Base-by-base conservation (phyloP, 2,329 filamentous ascomycete species). In the Botrytis porri region DNA sequence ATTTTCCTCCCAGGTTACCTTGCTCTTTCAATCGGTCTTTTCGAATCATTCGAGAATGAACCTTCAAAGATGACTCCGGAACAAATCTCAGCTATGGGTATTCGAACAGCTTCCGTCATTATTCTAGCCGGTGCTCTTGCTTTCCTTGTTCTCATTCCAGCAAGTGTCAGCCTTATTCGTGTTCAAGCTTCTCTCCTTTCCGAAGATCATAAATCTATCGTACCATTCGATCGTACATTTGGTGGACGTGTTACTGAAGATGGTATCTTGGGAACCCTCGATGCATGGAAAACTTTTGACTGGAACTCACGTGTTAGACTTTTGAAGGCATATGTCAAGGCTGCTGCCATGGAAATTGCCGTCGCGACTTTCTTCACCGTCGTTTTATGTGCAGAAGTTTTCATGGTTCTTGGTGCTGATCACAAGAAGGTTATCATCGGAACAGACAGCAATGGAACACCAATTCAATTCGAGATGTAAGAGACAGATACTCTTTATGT, bases 181-280 rank as follows among this genome's bases (percentile, higher is more conserved):
- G 90, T 97, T 51, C 94, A 97, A 81, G 94, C 95, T 10, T 95
- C 93, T 66, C 89, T 97, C 77, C 89, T 98, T 4, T 89, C 94
- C 0, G 91, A 93, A 74, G 90, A 93, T 29, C 88, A 94, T 77
- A 92, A 97, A 83, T 90, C 93, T 39, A 92, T 98, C 76, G 90
- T 98, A 51, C 91, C 93, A 45, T 97, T 98, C 79, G 95, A 98
- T 85, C 92, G 94, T 76, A 91, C 91, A 43, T 97, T 97, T 79
- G 89, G 88, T 75, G 93, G 93, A 77, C 92, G 90, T 80, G 88
- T 95, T 41, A 88, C 91, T 76, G 93, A 92, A 71, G 88, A 86
- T 75, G 92, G 93, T 76, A 90, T 88, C 77, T 86, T 93, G 75
- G 88, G 91, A 59, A 87, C 95, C 79, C 81, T 88, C 67, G 92